Base-by-base conservation (phyloP, 2,329 filamentous ascomycete species). In the Botryosphaeria dothidea region DNA sequence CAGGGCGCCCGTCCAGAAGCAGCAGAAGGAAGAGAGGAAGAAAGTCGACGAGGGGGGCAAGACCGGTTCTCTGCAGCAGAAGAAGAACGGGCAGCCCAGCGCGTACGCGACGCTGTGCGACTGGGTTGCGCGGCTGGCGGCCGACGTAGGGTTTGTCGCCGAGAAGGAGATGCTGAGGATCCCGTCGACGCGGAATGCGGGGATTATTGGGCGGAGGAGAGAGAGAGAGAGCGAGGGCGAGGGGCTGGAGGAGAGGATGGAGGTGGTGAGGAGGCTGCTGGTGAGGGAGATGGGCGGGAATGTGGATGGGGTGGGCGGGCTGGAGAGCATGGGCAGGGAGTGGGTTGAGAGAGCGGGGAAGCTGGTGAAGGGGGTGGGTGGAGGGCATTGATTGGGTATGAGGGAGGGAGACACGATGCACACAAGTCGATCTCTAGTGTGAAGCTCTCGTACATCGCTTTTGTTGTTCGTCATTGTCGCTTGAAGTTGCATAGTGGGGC, bases 151-250 rank as follows among this genome's bases (percentile, higher is more conserved):
- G 1, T 97, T 89, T 83, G 79, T 83, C 4, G 84, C 92, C 0
- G 92, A 98, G 77, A 91, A 85, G 68, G 94, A 97, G 71, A 88
- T 95, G 82, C 78, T 99, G 71, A 84, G 94, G 51, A 98, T 99
- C 67, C 95, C 95, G 0, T 96, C 92, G 75, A 97, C 94, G 43
- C 84, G 95, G 67, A 98, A 98, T 76, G 88, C 89, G 19, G 92
- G 89, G 0, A 81, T 99, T 31, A 74, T 98, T 45, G 93, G 93
- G 3, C 84, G 92, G 54, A 25, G 27, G 43, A 34, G 58, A 65
- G 76, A 34, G 43, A 41, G 54, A 27, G 65, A 52, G 8, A 73
- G 74, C 21, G 71, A 88, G 15, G 68, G 72, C 13, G 81, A 80
- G 66, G 85, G 86, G 69, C 86, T 84, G 13, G 85, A 85, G n/a